Evolutionary conservation across 257 asterid genomes (phyloP).

Genomic region (Eustoma russellianum): DNA sequence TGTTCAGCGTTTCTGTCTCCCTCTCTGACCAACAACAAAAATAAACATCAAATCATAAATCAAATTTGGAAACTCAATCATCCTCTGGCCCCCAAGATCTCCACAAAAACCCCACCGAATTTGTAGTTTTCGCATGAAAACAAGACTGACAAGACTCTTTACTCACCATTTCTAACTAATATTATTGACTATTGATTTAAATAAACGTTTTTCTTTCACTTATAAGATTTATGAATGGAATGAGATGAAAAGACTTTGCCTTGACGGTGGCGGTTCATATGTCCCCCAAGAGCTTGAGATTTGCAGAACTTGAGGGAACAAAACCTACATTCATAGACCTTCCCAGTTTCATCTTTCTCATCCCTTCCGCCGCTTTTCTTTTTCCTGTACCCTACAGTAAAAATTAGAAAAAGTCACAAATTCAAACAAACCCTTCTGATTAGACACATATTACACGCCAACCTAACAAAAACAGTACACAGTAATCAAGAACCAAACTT

Average conservation of each 20-base stretch:
- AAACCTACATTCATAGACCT: slow-evolving; percentile 95
- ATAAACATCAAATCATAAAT: slow-evolving; percentile 4
- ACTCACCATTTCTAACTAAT: too few relatives aligned
- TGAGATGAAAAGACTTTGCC: slow-evolving; percentile 29
- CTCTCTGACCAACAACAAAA: slow-evolving; percentile 40
- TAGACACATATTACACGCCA: slow-evolving; percentile 26
- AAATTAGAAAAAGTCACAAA: slow-evolving; percentile 10
- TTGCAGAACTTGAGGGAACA: slow-evolving; percentile 99
- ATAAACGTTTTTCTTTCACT: not conserved
- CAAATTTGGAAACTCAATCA: slow-evolving; percentile 16
- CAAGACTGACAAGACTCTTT: slow-evolving; percentile 24
- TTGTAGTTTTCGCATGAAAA: slow-evolving; percentile 18
- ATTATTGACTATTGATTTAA: not conserved
- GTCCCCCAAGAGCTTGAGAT: slow-evolving; percentile 99
- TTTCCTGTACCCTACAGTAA: slow-evolving; percentile 34
- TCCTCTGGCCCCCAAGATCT: slow-evolving; percentile 11
- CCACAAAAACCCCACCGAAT: slow-evolving; percentile 3
- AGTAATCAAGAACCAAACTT: not conserved
- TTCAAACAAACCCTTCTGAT: slow-evolving; percentile 40
- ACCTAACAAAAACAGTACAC: slow-evolving; percentile 8
- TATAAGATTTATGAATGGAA: not conserved
- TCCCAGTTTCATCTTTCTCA: slow-evolving; percentile 42
- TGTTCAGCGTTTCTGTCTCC: slow-evolving; percentile 91
- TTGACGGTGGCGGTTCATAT: slow-evolving; percentile 99
- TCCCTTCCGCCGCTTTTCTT: slow-evolving; percentile 79